Percentiles rank a stretch among this genome's conserved stretches.
Evolutionary conservation across 2,329 filamentous ascomycete species (phyloP).

Genomic region (Myriosclerotinia curreyana): DNA sequence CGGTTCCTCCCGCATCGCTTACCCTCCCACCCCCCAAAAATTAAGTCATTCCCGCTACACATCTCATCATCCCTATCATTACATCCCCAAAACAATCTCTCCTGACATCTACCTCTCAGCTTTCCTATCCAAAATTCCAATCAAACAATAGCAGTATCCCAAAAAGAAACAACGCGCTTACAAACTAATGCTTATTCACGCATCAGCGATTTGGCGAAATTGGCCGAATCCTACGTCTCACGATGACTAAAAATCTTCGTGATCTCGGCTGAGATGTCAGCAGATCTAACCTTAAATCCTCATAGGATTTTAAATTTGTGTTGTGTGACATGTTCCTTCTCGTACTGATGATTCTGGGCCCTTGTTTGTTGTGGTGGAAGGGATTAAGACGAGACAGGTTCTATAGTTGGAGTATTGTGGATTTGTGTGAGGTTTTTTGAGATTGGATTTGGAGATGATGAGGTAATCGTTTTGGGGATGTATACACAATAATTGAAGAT

Average conservation of each 20-base stretch:
- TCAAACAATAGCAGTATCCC: not conserved
- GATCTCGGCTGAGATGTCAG: not conserved
- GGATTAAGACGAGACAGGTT: not conserved
- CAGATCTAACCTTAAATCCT: not conserved
- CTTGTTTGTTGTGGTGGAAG: not conserved
- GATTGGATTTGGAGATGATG: not conserved
- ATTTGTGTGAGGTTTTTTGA: not conserved
- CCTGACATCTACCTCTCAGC: not conserved
- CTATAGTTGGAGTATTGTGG: conserved; percentile 3
- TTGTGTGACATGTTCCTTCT: not conserved
- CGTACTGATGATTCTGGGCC: not conserved
- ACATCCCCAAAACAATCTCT: not conserved
- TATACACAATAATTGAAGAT: not conserved
- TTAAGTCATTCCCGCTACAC: not conserved
- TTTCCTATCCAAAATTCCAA: not conserved
- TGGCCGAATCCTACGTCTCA: not conserved
- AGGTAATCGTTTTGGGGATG: no score
- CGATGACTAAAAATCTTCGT: not conserved
- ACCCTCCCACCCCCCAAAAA: no score
- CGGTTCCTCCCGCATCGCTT: not conserved
- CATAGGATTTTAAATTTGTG: not conserved
- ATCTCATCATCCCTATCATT: no score
- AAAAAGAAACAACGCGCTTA: not conserved
- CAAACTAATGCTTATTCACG: not conserved
- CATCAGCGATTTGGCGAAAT: not conserved